These are phyloP conservation scores for Castanea crenata DNA, from an alignment of 306 rosid genomes.

Conservation along the genomic window DNA sequence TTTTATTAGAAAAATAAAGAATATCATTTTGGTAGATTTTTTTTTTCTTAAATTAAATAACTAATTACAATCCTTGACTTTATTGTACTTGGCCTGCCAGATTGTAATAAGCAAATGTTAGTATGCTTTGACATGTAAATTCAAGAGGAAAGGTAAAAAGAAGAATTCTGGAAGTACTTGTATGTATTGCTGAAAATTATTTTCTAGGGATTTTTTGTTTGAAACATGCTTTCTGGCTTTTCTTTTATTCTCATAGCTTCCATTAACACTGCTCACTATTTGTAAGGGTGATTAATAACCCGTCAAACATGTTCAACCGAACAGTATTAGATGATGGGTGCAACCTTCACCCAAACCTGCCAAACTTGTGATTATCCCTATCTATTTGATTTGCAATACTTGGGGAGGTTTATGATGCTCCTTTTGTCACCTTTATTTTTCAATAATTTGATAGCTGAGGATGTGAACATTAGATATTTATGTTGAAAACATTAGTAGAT, in stretches of 20 bases:
- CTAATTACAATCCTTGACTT: neutral
- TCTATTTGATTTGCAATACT: neutral
- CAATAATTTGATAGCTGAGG: too few species aligned
- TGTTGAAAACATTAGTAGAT: too few species aligned
- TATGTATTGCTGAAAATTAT: neutral
- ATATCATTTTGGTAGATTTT: neutral
- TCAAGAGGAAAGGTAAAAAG: neutral
- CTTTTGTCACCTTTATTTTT: neutral
- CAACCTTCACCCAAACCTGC: too few species aligned
- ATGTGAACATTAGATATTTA: too few species aligned
- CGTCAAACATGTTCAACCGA: too few species aligned
- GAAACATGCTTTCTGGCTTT: neutral
- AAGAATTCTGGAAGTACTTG: neutral
- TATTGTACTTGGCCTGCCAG: neutral
- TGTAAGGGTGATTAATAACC: too few species aligned
- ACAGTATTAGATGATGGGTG: too few species aligned
- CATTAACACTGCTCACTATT: neutral
- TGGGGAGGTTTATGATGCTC: neutral
- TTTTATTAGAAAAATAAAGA: too few species aligned
- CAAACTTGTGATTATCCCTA: too few species aligned
- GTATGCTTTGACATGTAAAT: neutral
- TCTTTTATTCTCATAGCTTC: neutral
- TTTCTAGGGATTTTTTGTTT: neutral
- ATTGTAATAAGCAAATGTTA: neutral
- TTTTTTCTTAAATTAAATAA: neutral